Base-by-base conservation (phyloP, 2,329 filamentous ascomycete genomes). In the Teratosphaeria nubilosa region DNA sequence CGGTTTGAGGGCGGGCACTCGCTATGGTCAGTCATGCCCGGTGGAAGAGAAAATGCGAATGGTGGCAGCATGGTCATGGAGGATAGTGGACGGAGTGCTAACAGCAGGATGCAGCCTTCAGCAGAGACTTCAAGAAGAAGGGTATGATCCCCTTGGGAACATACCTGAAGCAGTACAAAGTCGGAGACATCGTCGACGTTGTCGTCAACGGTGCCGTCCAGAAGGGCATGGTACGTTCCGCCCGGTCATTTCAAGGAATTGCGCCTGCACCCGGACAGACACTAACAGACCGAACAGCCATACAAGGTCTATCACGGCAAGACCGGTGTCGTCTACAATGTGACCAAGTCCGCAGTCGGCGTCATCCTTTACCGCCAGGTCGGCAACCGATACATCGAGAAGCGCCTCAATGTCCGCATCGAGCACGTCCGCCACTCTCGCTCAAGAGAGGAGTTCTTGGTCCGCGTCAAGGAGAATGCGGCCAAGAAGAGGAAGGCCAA, bases 291-390 rank as follows among this genome's bases (percentile, higher is more conserved):
- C 16, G 16, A 52, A 59, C 62, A 70, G 90, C 91, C 92, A 73
- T 91, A 91, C 87, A 96, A 96, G 86, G 88, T 96, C 81, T 96
- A 95, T 87, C 91, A 97, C 85, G 94, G 92, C 75, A 97, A 97
- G 89, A 96, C 91, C 66, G 73, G 73, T 63, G 71, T 75, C 63
- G 66, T 75, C 71, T 74, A 74, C 89, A 99, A 99, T 84, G 94
- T 99, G 73, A 94, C 92, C 81, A 96, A 96, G 86, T 88, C 85
- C 72, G 89, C 94, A 68, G 91, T 99, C 76, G 94, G 94, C 74
- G 88, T 99, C 79, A 96, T 99, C 82, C 89, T 99, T 81, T 92
- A 95, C 88, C 96, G 96, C 86, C 90, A 95, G 80, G 94, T 99
- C 77, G 91, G 91, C 82, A 94, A 97, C 87, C 89, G 92, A 75